Evolutionary conservation across 116 monocot genomes (phyloP), one percentile per base, ranked within the genome.

Genomic region (Zostera marina): DNA sequence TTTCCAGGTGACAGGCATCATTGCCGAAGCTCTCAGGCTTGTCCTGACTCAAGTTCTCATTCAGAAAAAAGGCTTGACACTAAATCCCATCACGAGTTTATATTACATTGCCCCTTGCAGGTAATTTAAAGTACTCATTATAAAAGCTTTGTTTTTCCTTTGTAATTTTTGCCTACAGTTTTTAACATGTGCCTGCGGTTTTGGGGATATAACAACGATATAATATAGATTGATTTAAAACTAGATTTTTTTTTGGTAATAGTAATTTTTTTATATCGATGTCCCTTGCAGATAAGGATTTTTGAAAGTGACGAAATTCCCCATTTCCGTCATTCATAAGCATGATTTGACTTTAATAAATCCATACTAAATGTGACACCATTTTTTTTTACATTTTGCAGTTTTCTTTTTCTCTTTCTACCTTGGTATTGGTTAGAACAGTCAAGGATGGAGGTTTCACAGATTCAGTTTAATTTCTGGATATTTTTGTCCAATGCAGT

Each of bases 401-500:
- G 96, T 68, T 96, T 85, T 63, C 63, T 89, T 41, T 96, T 96
- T 69, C 71, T 88, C 15, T 88, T 79, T 56, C 61, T 77, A n/a
- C 82, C 88, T 5, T 88, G 82, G 82, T 77, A 68, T 56, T 58
- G 79, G 22, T 54, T 88, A 74, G 88, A 88, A 72, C 71, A 88
- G 58, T 68, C 79, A 56, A 67, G 9, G 45, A 82, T 82, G 79
- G 77, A 82, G 42, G 43, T 82, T 21, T 73, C 77, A 43, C 79
- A 88, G 26, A 77, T 88, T 42, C 79, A 77, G 65, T 79, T 88
- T 72, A 88, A 89, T 67, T 92, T 83, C 55, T 92, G 83, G 83
- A 87, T 84, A 66, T 92, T 92, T 65, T 81, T 51, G 19, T 20
- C 49, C 49, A 51, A 51, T 10, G 49, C 49, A 19, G 17, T 51